These are phyloP conservation scores for Stephania cephalantha DNA, from an alignment of 164 flowering plant species.

Conservation along the genomic window DNA sequence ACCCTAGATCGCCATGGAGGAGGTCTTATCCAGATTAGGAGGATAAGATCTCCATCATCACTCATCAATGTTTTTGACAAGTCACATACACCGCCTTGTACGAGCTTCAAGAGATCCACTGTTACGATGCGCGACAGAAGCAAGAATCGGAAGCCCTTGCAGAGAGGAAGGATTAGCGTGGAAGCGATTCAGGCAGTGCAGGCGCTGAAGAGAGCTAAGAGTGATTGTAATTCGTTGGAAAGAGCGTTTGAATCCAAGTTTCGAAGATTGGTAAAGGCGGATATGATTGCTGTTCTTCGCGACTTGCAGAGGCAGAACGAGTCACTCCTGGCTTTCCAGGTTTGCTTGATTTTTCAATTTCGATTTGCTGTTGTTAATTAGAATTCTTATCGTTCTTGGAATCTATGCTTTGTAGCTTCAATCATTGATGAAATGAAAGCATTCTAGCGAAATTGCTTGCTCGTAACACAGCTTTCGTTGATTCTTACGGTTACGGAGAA, in stretches of 20 bases:
- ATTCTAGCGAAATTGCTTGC: neutral
- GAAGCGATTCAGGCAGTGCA: slow-evolving; percentile 79
- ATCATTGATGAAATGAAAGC: no score
- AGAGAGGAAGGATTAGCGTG: slow-evolving; percentile 64
- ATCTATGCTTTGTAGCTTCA: no score
- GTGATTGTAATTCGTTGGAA: slow-evolving; percentile 19
- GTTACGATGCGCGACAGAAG: slow-evolving; percentile 54
- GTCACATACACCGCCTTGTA: neutral
- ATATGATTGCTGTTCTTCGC: slow-evolving; percentile 66
- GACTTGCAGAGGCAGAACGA: slow-evolving; percentile 71
- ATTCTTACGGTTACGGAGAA: neutral
- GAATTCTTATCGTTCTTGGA: neutral
- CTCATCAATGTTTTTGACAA: neutral
- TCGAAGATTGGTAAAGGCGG: slow-evolving; percentile 51
- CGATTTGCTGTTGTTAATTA: neutral
- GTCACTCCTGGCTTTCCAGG: slow-evolving; percentile 51
- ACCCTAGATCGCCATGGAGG: slow-evolving; percentile 4
- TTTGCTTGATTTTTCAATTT: slow-evolving; percentile 7
- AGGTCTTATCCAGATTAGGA: neutral
- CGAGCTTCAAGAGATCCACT: slow-evolving; percentile 1
- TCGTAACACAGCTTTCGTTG: neutral
- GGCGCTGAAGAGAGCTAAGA: slow-evolving; percentile 49
- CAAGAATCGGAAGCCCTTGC: slow-evolving; percentile 70
- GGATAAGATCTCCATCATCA: neutral
- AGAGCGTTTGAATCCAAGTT: slow-evolving; percentile 33